phyloP scores from a whole-genome alignment of 2,329 filamentous ascomycete genomes.

The Escovopsis weberi region DNA sequence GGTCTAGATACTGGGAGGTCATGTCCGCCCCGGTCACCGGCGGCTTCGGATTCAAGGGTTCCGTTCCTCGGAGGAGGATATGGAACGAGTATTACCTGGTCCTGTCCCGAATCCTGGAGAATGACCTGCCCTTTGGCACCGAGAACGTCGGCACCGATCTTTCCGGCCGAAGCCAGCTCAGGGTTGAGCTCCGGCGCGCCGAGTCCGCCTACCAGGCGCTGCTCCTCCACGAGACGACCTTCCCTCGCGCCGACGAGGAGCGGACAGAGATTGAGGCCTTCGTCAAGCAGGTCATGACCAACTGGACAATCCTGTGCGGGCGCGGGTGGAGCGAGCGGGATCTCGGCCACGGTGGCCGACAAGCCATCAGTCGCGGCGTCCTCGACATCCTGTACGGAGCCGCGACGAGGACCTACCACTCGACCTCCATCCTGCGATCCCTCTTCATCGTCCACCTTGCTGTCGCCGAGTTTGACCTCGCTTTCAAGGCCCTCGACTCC shows the following conservation, averaged over 20 bases:
- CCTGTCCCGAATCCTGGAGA: constrained; percentile 60
- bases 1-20: constrained; percentile 54
- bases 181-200: constrained; percentile 63
- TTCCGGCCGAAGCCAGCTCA: constrained; percentile 48
- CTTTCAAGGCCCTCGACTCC: constrained; percentile 79
- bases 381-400: constrained; percentile 83
- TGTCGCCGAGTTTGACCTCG: constrained; percentile 81
- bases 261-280: constrained; percentile 72
- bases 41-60: constrained; percentile 42
- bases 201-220: constrained; percentile 69
- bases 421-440: constrained; percentile 71
- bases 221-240: constrained; percentile 63
- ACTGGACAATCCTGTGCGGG: constrained; percentile 75
- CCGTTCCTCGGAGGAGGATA: constrained; percentile 49
- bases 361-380: constrained; percentile 57
- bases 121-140: constrained; percentile 45
- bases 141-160: constrained; percentile 30
- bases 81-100: constrained; percentile 79
- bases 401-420: constrained; percentile 89
- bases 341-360: constrained; percentile 67
- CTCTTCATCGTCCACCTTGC: constrained; percentile 80
- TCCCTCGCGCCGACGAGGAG: constrained; percentile 69
- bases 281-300: constrained; percentile 62
- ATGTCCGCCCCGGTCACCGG: constrained; percentile 32
- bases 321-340: constrained; percentile 68